Base-by-base conservation (phyloP, 2,329 filamentous ascomycete genomes). In the Alternaria gaisen region DNA sequence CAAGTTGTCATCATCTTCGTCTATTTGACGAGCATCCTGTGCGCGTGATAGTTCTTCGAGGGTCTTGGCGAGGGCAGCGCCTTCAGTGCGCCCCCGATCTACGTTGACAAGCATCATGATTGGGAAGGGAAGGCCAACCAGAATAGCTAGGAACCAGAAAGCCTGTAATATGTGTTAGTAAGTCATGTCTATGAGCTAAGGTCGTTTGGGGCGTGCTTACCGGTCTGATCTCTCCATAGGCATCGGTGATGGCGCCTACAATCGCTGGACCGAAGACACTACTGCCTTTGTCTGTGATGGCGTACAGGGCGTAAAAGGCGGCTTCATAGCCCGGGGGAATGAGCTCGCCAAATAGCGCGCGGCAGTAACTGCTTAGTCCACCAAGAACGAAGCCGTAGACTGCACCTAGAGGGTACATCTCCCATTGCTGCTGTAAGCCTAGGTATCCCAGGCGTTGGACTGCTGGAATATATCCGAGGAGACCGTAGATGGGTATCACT, bases 271-370 rank as follows among this genome's bases (percentile, higher is more conserved):
- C 95, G 78, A 99, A 97, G 2, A 98, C 85, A 74, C 92, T 96
- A 22, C 91, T 95, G 1, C 94, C 94, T 79, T 99, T 99, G 78
- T 99, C 95, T 2, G 95, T 98, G 65, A 98, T 97, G 36, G 95
- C 95, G 75, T 98, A 99, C 2, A 99, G 84, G 0, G 94, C 94
- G 76, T 97, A 99, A 75, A 99, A 99, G 0, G 94, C 94, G 0
- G 95, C 94, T 80, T 99, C 95, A 30, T 91, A 96, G 4, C 95
- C 95, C 0, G 93, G 92, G 1, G 95, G 95, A 56, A 99, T 97
- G 58, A 99, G 85, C 78, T 98, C 94, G 40, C 93, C 94, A 75
- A 92, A 99, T 5, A 99, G 84, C 62, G 92, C 94, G 42, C 95
- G 90, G 75, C 95, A 98, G 79, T 98, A 97, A 24, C 91, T 91